These are phyloP conservation scores for Thielaviopsis cerberus DNA, from an alignment of 2,329 filamentous ascomycete genomes.

Conservation along the genomic window DNA sequence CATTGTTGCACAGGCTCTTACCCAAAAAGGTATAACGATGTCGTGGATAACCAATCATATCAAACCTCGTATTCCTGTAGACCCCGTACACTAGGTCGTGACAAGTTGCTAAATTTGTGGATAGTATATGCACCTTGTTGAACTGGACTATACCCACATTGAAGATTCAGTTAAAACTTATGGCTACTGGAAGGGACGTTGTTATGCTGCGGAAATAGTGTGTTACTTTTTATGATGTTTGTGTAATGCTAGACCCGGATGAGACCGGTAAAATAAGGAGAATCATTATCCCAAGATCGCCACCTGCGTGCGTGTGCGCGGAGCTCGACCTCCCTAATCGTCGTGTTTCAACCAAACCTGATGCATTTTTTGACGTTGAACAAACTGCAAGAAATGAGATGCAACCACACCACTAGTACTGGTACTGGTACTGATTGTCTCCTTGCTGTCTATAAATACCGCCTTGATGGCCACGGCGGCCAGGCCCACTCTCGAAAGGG, in stretches of 20 bases:
- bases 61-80: background rate
- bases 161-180: no score
- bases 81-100: background rate
- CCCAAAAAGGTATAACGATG: background rate
- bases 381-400: background rate
- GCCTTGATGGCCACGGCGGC: slow-evolving; percentile 1
- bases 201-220: no score
- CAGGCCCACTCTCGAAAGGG: slow-evolving; percentile 5
- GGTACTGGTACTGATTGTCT: slow-evolving; percentile 8
- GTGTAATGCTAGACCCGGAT: no score
- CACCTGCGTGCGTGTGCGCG: no score
- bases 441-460: slow-evolving; percentile 4
- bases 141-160: no score
- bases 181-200: no score
- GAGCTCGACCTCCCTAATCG: no score
- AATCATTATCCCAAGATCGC: no score
- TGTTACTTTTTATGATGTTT: no score
- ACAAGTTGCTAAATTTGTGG: no score
- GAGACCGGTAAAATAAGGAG: no score
- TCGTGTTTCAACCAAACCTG: background rate
- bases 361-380: background rate
- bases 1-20: background rate
- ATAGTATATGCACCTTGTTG: no score
- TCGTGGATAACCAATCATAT: background rate
- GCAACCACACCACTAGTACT: slow-evolving; percentile 1